Base-by-base conservation (phyloP, 1,139 yeast genomes). In the Pneumocystis wakefieldiae region DNA sequence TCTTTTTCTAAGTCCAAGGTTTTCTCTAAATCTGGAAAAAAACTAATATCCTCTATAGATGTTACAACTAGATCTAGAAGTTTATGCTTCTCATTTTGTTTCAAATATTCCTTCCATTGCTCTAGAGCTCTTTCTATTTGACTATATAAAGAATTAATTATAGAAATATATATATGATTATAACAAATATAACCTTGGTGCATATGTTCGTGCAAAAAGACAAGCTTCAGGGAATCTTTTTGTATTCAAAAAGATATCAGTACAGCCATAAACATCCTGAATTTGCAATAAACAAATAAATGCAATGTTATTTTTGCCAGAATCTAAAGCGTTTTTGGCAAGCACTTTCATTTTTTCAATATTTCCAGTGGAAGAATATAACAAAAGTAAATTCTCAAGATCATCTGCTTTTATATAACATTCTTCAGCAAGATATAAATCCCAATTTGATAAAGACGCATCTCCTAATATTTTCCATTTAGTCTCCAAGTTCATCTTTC, bases 391-490 rank as follows among this genome's bases (percentile, higher is more conserved):
- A 8, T 97, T 87, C 65, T 91, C 85, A 68, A 84, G 79, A 73
- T 92, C 99, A 65, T 83, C 79, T 32, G 97, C 95, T 66, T 83
- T 80, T 74, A 85, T 81, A 75, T 84, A 94, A 65, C 95, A 82
- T 69, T 85, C 84, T 69, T 84, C 85, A 2, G 98, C 97, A 67
- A 89, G 78, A 69, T 82, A 82, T 67, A 89, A 80, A 70, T 91
- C 84, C 89, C 95, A 92, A 66, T 81, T 81, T 17, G 79, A 74
- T 69, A 94, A 79, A 4, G 96, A 87, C 67, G 84, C 80, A 76
- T 92, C 98, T 67, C 97, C 99, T 65, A 92, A 81, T 67, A 85
- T 81, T 75, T 87, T 88, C 97, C 97, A 92, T 75, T 89, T 91
- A 67, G 83, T 83, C 68, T 83, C 86, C 37, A 76, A 76, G 19